phyloP scores from a whole-genome alignment of 139 green algal species.

The Chlamydomonas incerta region DNA sequence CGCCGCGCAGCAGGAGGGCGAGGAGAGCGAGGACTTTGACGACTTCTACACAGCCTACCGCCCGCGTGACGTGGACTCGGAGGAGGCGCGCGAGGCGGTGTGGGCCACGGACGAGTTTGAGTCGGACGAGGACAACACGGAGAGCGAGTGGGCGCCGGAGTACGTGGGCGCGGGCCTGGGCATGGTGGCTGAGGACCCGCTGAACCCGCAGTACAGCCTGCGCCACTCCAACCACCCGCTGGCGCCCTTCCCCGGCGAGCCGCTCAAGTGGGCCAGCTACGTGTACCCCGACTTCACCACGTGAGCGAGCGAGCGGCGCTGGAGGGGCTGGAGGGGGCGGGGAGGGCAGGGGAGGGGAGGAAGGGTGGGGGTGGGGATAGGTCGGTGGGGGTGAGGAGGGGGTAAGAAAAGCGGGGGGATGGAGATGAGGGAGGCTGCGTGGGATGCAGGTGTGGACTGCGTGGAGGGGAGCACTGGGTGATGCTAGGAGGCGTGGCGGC shows the following conservation, averaged over 20 bases:
- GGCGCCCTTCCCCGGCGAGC: constrained; percentile 87
- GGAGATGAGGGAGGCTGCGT: too few species aligned
- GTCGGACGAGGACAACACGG: constrained; percentile 74
- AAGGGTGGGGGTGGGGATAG: neutral
- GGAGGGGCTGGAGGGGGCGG: neutral
- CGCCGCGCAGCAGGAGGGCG: constrained; percentile 45
- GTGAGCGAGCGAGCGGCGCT: constrained; percentile 64
- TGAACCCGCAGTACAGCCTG: constrained; percentile 82
- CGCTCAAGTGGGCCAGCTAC: constrained; percentile 87
- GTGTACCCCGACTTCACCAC: constrained; percentile 93
- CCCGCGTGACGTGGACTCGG: constrained; percentile 59
- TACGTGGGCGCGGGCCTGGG: constrained; percentile 71
- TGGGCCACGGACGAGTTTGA: constrained; percentile 77
- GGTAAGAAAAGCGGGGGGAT: too few species aligned
- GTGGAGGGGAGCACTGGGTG: too few species aligned
- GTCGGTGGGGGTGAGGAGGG: too few species aligned
- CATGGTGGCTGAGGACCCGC: constrained; percentile 64
- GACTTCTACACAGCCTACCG: constrained; percentile 69
- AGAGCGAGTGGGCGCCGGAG: constrained; percentile 71
- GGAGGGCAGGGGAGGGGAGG: neutral
- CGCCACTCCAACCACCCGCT: constrained; percentile 81
- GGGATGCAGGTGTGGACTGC: too few species aligned
- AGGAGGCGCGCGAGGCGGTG: constrained; percentile 67
- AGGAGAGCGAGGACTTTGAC: constrained; percentile 62
- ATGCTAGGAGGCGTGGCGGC: too few species aligned